A percentile compares a stretch with the other conserved stretches of the same genome.
phyloP scores from a whole-genome alignment of 1,139 yeast genomes.

The Debaryomyces udenii region DNA sequence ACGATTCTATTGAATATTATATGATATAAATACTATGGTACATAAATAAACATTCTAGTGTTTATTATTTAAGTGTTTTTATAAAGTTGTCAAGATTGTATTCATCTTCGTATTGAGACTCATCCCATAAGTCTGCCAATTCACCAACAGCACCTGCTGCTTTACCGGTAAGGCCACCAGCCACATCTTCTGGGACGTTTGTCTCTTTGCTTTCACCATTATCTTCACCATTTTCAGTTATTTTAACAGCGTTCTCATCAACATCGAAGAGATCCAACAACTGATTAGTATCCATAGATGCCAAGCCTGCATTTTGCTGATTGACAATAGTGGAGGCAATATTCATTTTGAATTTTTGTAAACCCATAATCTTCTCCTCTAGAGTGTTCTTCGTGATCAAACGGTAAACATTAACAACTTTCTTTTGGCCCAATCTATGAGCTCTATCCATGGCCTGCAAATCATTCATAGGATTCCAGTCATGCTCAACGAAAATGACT shows the following conservation, averaged over 20 bases:
- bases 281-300: slow-evolving; percentile 97
- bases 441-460: slow-evolving; percentile 99
- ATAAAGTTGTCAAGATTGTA: slow-evolving; percentile 92
- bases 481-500: slow-evolving; percentile 97
- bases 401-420: slow-evolving; percentile 93
- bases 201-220: slow-evolving; percentile 30
- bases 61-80: slow-evolving; percentile 58
- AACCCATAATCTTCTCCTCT: slow-evolving; percentile 98
- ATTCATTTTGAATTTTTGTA: slow-evolving; percentile 96
- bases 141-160: slow-evolving; percentile 81
- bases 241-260: slow-evolving; percentile 56
- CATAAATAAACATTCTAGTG: slow-evolving; percentile 2
- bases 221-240: slow-evolving; percentile 31
- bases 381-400: slow-evolving; percentile 89
- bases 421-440: slow-evolving; percentile 96
- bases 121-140: slow-evolving; percentile 96
- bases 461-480: slow-evolving; percentile 99
- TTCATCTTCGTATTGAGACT: slow-evolving; percentile 93
- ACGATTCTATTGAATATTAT: slow-evolving; percentile 1
- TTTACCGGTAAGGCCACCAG: slow-evolving; percentile 62
- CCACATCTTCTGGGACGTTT: slow-evolving; percentile 54
- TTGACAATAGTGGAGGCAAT: slow-evolving; percentile 95
- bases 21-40: slow-evolving; percentile 6
- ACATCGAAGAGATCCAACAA: slow-evolving; percentile 85
- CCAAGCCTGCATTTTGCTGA: slow-evolving; percentile 92